A percentile compares a stretch with the other conserved stretches of the same genome.
Conservation (phyloP, 1,284 basidiomycete genomes). For the Ganoderma sp. region DNA sequence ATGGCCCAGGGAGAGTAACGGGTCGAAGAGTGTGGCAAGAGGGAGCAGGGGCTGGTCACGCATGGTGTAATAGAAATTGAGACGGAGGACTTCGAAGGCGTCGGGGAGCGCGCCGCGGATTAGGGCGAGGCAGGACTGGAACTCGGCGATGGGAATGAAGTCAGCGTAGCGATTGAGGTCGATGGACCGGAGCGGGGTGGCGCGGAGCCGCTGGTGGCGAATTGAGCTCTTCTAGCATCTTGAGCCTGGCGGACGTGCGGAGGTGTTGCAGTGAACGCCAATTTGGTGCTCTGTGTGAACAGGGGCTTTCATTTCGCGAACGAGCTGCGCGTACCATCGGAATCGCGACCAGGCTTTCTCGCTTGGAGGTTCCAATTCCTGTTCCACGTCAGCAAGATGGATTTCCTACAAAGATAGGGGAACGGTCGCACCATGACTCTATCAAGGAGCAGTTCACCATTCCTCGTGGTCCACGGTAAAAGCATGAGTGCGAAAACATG, state of each 20-base stretch:
- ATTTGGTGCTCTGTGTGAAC: background rate
- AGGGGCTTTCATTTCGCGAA: background rate
- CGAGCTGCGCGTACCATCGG: background rate
- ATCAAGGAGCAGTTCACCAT: background rate
- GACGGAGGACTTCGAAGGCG: background rate
- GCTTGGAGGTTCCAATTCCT: background rate
- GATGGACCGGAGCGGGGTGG: background rate
- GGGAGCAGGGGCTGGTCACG: background rate
- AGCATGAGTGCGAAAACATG: background rate
- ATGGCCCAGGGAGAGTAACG: background rate
- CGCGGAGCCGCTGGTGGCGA: background rate
- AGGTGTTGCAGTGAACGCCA: background rate
- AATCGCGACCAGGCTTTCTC: background rate
- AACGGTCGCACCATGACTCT: background rate
- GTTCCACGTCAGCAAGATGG: background rate
- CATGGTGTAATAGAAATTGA: background rate
- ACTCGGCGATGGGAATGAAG: background rate
- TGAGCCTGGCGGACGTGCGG: background rate
- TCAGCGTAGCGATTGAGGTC: background rate
- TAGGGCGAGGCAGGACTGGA: background rate
- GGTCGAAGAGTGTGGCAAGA: background rate
- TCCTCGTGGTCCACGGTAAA: background rate
- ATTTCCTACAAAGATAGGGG: background rate
- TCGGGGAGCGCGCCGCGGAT: background rate
- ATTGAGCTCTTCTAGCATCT: background rate